Evolutionary conservation across 225 moss, liverwort and hornwort genomes (phyloP).

Genomic region (Physcomitrellopsis africana): DNA sequence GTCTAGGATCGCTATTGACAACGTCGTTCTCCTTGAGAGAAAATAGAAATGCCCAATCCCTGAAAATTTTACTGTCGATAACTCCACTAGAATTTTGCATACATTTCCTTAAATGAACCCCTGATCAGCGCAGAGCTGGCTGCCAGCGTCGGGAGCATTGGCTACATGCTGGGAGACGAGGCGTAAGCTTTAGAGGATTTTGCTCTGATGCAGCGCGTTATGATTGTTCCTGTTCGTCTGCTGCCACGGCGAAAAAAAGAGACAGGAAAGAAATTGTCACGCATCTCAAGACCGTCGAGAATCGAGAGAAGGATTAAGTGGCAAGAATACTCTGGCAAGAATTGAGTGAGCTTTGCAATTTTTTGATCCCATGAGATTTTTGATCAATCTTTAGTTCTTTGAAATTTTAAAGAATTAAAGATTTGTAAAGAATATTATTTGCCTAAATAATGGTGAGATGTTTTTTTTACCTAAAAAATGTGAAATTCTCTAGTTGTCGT

Average conservation of each 20-base stretch:
- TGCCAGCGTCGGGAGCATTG: constrained; percentile 34
- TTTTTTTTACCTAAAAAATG: too few species aligned
- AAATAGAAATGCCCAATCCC: not conserved
- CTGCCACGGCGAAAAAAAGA: constrained; percentile 48
- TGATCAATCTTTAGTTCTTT: too few species aligned
- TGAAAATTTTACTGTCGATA: constrained; percentile 36
- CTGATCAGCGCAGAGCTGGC: constrained; percentile 51
- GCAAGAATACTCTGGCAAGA: constrained; percentile 35
- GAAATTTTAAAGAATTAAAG: too few species aligned
- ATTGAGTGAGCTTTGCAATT: constrained; percentile 37
- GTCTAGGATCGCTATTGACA: constrained; percentile 35
- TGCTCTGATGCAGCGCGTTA: constrained; percentile 40
- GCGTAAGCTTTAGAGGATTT: constrained; percentile 48
- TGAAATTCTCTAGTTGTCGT: too few species aligned
- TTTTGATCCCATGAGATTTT: too few species aligned
- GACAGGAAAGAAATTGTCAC: constrained; percentile 36
- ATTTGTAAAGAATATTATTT: too few species aligned
- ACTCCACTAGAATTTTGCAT: constrained; percentile 45
- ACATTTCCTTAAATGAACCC: constrained; percentile 53
- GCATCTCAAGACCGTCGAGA: constrained; percentile 46
- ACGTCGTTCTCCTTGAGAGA: constrained; percentile 33
- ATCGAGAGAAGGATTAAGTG: constrained; percentile 53
- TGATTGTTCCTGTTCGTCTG: constrained; percentile 47
- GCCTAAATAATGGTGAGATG: too few species aligned
- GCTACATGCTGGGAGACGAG: constrained; percentile 38